These are phyloP conservation scores for Cladophialophora yegresii DNA, from an alignment of 2,329 filamentous ascomycete species.

Conservation along the genomic window DNA sequence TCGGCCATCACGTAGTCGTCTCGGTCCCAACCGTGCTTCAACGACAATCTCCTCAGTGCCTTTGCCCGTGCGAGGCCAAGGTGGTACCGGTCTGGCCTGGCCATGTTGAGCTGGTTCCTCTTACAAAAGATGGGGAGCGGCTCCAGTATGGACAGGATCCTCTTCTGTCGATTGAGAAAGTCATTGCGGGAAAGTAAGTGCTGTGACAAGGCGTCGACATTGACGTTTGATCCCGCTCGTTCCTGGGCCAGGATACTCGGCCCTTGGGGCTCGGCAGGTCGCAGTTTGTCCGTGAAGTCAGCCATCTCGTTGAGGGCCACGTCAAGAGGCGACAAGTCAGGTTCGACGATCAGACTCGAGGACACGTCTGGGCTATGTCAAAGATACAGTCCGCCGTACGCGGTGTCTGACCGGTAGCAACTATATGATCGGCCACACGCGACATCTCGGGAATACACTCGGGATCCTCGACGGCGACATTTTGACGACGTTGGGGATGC, in stretches of 20 bases:
- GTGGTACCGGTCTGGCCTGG: conserved; percentile 55
- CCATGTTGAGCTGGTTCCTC: conserved; percentile 54
- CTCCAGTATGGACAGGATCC: conserved; percentile 49
- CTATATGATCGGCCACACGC: not conserved
- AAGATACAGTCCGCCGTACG: not conserved
- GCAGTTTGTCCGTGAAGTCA: conserved; percentile 53
- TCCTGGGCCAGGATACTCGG: conserved; percentile 51
- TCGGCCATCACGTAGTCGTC: conserved; percentile 56
- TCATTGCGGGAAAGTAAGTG: conserved; percentile 52
- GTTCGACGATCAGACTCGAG: not conserved
- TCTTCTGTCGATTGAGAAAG: conserved; percentile 53
- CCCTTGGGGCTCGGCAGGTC: conserved; percentile 50
- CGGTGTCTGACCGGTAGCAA: not conserved
- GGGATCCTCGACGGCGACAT: not conserved
- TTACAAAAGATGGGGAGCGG: conserved; percentile 55
- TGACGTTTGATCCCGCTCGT: conserved; percentile 49
- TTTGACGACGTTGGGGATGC: not conserved
- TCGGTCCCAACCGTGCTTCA: conserved; percentile 51
- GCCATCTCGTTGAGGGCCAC: conserved; percentile 39
- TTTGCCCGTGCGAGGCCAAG: conserved; percentile 57
- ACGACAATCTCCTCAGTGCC: conserved; percentile 50
- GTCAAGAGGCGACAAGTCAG: not conserved
- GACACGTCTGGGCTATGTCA: not conserved
- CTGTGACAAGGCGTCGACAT: conserved; percentile 48
- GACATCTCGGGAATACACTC: not conserved